A percentile compares a stretch with the other conserved stretches of the same genome.
Conservation (phyloP, 257 asterid species). For the Jacaranda copaia region DNA sequence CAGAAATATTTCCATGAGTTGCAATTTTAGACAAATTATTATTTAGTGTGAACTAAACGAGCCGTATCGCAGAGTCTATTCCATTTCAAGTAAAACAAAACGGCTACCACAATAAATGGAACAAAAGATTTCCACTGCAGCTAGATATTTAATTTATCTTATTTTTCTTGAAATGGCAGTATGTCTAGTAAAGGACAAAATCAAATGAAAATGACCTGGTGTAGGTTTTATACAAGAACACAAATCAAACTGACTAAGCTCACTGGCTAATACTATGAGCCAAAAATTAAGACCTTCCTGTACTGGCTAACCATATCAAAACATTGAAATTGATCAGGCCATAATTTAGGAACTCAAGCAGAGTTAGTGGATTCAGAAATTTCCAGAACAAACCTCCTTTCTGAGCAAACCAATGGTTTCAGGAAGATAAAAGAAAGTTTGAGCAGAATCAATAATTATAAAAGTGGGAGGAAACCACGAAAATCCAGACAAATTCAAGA, state of each 20-base stretch:
- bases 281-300: neutral
- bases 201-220: neutral
- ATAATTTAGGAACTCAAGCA: conserved; percentile 11
- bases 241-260: neutral
- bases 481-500: conserved; percentile 10
- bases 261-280: neutral
- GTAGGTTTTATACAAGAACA: neutral
- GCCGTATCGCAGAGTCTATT: neutral
- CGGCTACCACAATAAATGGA: neutral
- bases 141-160: neutral
- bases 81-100: neutral
- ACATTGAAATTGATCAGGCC: neutral
- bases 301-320: conserved; percentile 10
- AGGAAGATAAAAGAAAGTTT: conserved; percentile 8
- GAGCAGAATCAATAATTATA: conserved; percentile 34
- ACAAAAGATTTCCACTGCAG: neutral
- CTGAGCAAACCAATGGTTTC: neutral
- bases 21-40: neutral
- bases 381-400: conserved; percentile 38
- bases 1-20: conserved; percentile 26
- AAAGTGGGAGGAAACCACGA: conserved; percentile 31
- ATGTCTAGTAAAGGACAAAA: neutral
- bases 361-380: conserved; percentile 26
- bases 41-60: neutral
- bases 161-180: neutral